A percentile compares a stretch with the other conserved stretches of the same genome.
phyloP scores from a whole-genome alignment of 768 basidiomycete species.

The Pleurotus tuber-regium region DNA sequence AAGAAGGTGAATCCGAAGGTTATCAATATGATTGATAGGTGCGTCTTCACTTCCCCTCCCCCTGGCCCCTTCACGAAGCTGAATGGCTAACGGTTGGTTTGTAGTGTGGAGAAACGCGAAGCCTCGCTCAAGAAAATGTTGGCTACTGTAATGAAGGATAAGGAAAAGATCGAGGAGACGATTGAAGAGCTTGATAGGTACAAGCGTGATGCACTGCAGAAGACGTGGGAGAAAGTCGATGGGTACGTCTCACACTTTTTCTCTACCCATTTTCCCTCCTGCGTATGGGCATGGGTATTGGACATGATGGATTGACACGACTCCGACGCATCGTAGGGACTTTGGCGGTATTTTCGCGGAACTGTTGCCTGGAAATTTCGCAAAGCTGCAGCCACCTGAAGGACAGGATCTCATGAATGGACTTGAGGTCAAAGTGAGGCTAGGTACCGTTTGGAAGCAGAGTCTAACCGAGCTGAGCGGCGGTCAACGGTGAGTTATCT shows the following conservation, averaged over 20 bases:
- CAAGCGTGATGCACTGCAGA: constrained; percentile 89
- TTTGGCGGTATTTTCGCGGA: constrained; percentile 97
- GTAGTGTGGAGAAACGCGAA: constrained; percentile 93
- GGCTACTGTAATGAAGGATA: constrained; percentile 84
- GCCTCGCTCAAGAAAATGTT: constrained; percentile 84
- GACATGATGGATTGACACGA: too few relatives aligned
- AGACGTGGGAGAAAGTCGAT: constrained; percentile 96
- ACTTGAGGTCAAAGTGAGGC: constrained; percentile 93
- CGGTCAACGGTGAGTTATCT: constrained; percentile 97
- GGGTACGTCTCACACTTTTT: constrained; percentile 50
- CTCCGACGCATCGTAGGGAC: constrained; percentile 57
- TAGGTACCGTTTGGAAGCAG: constrained; percentile 97
- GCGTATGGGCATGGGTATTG: background rate
- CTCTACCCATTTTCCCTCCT: background rate
- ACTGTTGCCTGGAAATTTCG: constrained; percentile 92
- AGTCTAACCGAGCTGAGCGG: constrained; percentile 96
- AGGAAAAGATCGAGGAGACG: constrained; percentile 91
- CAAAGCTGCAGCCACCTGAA: constrained; percentile 92
- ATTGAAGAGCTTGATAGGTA: constrained; percentile 91
- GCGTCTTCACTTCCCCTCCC: constrained; percentile 22
- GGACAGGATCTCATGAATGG: constrained; percentile 92
- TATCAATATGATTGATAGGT: constrained; percentile 95
- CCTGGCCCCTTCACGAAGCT: background rate
- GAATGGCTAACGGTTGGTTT: background rate
- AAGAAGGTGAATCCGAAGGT: constrained; percentile 96